phyloP scores from a whole-genome alignment of 2,329 filamentous ascomycete genomes.

The Fusarium veterinarium region DNA sequence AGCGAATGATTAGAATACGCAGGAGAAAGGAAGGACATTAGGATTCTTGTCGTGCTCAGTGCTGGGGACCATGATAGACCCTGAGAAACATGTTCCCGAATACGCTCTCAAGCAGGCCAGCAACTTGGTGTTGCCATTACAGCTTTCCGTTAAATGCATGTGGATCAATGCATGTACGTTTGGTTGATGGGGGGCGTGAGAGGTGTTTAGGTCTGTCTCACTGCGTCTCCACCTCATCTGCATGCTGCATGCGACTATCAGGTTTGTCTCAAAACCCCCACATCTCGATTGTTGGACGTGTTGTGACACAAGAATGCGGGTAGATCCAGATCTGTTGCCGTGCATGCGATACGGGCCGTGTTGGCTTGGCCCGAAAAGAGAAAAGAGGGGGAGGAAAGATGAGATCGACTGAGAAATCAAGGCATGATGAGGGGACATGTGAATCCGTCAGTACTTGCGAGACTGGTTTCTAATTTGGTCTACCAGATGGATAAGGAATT shows the following conservation, averaged over 20 bases:
- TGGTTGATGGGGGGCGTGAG: neutral
- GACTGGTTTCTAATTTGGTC: rapidly evolving
- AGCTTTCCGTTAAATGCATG: neutral
- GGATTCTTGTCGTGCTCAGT: neutral
- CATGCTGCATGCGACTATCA: neutral
- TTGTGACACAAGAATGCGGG: neutral
- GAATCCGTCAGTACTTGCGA: rapidly evolving
- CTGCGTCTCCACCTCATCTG: neutral
- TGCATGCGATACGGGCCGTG: neutral
- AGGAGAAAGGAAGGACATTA: neutral
- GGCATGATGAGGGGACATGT: neutral
- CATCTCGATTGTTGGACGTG: neutral
- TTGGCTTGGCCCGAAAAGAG: neutral
- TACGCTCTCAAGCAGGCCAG: rapidly evolving
- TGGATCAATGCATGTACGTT: neutral
- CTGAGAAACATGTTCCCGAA: neutral
- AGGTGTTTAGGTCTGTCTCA: neutral
- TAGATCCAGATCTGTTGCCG: neutral
- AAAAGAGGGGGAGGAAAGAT: neutral
- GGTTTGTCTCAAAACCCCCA: neutral
- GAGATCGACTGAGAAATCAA: neutral
- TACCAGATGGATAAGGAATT: neutral
- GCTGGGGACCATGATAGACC: neutral
- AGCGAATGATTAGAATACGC: neutral
- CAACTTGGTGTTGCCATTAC: neutral